phyloP scores from a whole-genome alignment of 2,329 filamentous ascomycete species.

The Sclerotinia spermophila region DNA sequence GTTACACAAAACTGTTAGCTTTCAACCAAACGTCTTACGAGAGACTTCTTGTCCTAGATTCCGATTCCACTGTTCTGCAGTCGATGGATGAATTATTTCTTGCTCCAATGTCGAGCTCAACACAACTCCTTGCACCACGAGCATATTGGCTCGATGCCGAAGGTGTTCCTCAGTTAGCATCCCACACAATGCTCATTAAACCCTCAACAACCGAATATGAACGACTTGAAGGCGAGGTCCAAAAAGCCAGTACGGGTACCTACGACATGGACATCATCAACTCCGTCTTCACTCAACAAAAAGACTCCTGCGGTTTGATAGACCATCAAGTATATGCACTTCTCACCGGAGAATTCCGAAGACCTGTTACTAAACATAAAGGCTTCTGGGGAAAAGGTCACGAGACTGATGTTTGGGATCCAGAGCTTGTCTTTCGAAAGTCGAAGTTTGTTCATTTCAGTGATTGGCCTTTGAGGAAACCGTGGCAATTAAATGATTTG shows the following conservation, averaged over 20 bases:
- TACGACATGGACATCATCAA: conserved; percentile 59
- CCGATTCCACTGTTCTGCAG: conserved; percentile 35
- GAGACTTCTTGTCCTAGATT: conserved; percentile 28
- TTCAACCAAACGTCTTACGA: conserved; percentile 63
- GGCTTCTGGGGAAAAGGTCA: conserved; percentile 46
- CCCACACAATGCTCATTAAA: conserved; percentile 54
- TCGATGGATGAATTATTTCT: conserved; percentile 59
- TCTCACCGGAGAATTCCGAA: conserved; percentile 54
- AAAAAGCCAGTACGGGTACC: conserved; percentile 27
- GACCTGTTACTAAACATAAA: conserved; percentile 43
- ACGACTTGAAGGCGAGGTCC: conserved; percentile 34
- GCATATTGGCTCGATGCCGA: conserved; percentile 54
- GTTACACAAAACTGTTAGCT: conserved; percentile 64
- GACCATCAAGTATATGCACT: conserved; percentile 55
- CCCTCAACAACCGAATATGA: conserved; percentile 50
- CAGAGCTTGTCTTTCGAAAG: conserved; percentile 46
- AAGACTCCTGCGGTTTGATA: conserved; percentile 47
- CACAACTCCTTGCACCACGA: conserved; percentile 48
- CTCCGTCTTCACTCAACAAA: conserved; percentile 23
- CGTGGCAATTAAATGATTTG: conserved; percentile 45
- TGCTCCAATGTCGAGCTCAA: conserved; percentile 48
- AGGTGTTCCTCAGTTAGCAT: conserved; percentile 45
- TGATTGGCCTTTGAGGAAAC: conserved; percentile 58
- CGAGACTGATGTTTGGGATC: conserved; percentile 44
- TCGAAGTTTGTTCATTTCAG: conserved; percentile 58